phyloP scores from a whole-genome alignment of 2,329 filamentous ascomycete species.

The Penicillium glabrum region DNA sequence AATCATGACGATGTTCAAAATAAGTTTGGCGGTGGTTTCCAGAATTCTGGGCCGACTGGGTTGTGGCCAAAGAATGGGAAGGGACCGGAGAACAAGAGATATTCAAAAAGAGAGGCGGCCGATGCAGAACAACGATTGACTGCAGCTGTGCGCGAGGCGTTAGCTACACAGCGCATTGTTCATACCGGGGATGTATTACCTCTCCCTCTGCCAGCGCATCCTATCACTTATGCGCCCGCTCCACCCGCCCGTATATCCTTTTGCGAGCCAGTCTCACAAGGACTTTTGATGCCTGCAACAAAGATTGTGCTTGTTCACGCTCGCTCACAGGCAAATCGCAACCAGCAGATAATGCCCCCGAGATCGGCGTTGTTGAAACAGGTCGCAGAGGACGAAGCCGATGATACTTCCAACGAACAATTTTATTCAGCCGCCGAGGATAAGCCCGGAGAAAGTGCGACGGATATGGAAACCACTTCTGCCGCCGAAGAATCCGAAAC shows the following conservation, averaged over 20 bases:
- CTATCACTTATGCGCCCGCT: slow-evolving; percentile 79
- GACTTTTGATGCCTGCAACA: slow-evolving; percentile 72
- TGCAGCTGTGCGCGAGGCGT: slow-evolving; percentile 69
- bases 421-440: slow-evolving; percentile 94
- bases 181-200: slow-evolving; percentile 83
- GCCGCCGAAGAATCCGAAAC: slow-evolving; percentile 64
- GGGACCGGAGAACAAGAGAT: slow-evolving; percentile 30
- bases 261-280: slow-evolving; percentile 94
- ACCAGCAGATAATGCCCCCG: slow-evolving; percentile 46
- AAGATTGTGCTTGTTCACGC: slow-evolving; percentile 74
- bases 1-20: slow-evolving; percentile 80
- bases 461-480: slow-evolving; percentile 54
- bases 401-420: slow-evolving; percentile 84
- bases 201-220: slow-evolving; percentile 72
- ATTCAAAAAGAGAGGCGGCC: slow-evolving; percentile 34
- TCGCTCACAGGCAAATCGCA: slow-evolving; percentile 42
- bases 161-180: slow-evolving; percentile 72
- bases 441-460: slow-evolving; percentile 46
- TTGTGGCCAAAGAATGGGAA: slow-evolving; percentile 36
- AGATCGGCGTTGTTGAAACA: slow-evolving; percentile 59
- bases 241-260: slow-evolving; percentile 84
- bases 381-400: slow-evolving; percentile 60
- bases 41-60: slow-evolving; percentile 41
- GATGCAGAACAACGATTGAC: slow-evolving; percentile 60
- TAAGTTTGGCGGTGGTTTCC: slow-evolving; percentile 71